Evolutionary conservation across 768 basidiomycete species (phyloP), one percentile per base, ranked within the genome.

Genomic region (Phylloporus rhodoxanthus): DNA sequence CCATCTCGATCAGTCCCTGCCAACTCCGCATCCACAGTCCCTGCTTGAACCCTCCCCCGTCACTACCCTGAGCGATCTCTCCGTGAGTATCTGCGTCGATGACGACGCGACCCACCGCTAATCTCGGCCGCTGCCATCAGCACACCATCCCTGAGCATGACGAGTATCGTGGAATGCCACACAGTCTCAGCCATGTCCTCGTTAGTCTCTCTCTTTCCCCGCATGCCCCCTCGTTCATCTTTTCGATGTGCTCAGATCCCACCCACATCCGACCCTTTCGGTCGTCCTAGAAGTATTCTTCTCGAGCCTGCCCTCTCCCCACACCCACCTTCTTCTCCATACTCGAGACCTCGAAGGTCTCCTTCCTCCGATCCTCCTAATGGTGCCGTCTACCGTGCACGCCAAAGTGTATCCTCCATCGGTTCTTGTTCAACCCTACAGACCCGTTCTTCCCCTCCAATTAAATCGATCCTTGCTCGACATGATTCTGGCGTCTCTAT

Each of bases 401-500:
- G 70, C 33, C 66, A 65, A 30, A 68, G 74, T 34, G 64, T 68
- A 3, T 75, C 75, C 17, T 76, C 75, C 28, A 65, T 74, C 11
- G 59, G 57, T 19, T 67, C 66, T 9, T 66, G 55, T 38, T 67
- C 66, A 10, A 65, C 67, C 43, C 37, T 54, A 17, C 65, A 68
- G 8, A 60, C 65, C 2, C 54, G 55, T 36, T 53, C 59, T 9
- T 15, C 43, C 3, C 41, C 43, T 13, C 60, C 57, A 15, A 70
- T 75, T 26, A 82, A 78, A 59, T 84, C 82, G 4, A 85, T 84
- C 49, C 72, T 85, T 36, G 72, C 79, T 34, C 78, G 73, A 47
- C 74, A 72, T 54, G 71, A 63, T 50, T 74, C 74, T 20, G 81
- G 75, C 34, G 64, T 77, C 43, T 79, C 77, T 6, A 76, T 69